These are phyloP conservation scores for Apiospora kogelbergensis DNA, from an alignment of 2,329 filamentous ascomycete species.

Conservation along the genomic window DNA sequence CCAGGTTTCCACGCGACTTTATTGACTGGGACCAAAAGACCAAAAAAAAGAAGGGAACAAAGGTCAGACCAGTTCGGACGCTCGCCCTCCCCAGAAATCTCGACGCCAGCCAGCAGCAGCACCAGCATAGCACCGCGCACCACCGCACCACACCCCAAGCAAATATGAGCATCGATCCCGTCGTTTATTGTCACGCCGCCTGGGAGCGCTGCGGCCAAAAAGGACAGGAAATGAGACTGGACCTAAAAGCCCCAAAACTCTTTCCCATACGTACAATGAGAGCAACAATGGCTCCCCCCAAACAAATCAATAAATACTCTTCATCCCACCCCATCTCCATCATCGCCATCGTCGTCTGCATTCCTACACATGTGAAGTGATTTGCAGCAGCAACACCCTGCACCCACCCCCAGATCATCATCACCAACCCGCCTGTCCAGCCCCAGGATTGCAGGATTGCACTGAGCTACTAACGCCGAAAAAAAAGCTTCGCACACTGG, in stretches of 20 bases:
- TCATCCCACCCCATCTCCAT: slow-evolving; percentile 19
- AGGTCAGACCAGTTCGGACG: slow-evolving; percentile 6
- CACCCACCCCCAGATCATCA: not conserved
- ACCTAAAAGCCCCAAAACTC: slow-evolving; percentile 3
- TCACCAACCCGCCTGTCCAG: not conserved
- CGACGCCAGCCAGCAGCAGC: not conserved
- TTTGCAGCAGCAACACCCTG: slow-evolving; percentile 14
- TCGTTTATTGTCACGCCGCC: slow-evolving; percentile 6
- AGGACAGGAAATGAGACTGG: slow-evolving; percentile 7
- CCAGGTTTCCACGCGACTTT: slow-evolving; percentile 7
- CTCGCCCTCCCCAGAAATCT: slow-evolving; percentile 3
- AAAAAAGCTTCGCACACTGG: slow-evolving; percentile 12
- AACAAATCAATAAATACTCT: slow-evolving; percentile 21
- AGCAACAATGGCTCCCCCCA: slow-evolving; percentile 6
- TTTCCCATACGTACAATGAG: not conserved
- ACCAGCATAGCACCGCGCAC: slow-evolving; percentile 4
- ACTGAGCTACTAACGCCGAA: slow-evolving; percentile 10
- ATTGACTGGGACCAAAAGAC: slow-evolving; percentile 2
- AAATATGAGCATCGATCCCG: slow-evolving; percentile 8
- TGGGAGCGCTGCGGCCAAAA: slow-evolving; percentile 6
- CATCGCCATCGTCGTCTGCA: slow-evolving; percentile 19
- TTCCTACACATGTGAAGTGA: slow-evolving; percentile 8
- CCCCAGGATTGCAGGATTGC: not conserved
- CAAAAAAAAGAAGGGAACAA: slow-evolving; percentile 1
- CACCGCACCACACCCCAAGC: slow-evolving; percentile 5